phyloP scores from a whole-genome alignment of 345 rosid species.

The Arabidopsis thaliana region TAIR10.1 NC_003076.8:17700001-17700500 shows the following conservation, averaged over 20 bases:
- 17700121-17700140: conserved; percentile 68
- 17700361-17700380: conserved; percentile 65
- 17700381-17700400: conserved; percentile 63
- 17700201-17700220: conserved; percentile 64
- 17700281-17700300: conserved; percentile 58
- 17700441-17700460: conserved; percentile 56
- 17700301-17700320: conserved; percentile 56
- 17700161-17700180: conserved; percentile 70
- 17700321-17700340: conserved; percentile 67
- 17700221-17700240: conserved; percentile 60
- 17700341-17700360: conserved; percentile 61
- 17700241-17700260: conserved; percentile 65
- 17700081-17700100: conserved; percentile 54
- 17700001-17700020: conserved; percentile 38
- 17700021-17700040: conserved; percentile 50
- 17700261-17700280: conserved; percentile 75
- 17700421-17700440: conserved; percentile 74
- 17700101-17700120: conserved; percentile 78
- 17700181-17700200: conserved; percentile 60
- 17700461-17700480: conserved; percentile 86
- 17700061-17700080: conserved; percentile 58
- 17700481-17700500: conserved; percentile 77
- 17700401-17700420: conserved; percentile 57
- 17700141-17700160: conserved; percentile 64
- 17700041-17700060: conserved; percentile 54